phyloP scores from a whole-genome alignment of 345 rosid genomes.

The Citrus sinensis region DNA sequence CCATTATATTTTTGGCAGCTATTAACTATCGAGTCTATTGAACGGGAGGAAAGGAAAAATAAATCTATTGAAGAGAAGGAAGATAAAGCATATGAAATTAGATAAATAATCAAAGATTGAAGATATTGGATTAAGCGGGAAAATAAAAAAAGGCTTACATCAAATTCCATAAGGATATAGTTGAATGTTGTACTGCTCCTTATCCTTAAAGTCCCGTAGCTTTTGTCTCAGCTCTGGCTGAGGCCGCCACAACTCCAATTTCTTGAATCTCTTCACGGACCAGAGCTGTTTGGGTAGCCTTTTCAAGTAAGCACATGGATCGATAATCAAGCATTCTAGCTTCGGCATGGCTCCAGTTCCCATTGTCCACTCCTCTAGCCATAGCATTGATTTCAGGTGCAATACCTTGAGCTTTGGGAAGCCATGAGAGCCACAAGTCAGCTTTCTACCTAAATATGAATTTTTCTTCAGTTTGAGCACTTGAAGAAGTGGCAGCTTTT shows the following conservation, averaged over 20 bases:
- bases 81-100: neutral
- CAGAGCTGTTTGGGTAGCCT: neutral
- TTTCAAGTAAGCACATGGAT: neutral
- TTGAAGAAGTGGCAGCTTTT: neutral
- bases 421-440: neutral
- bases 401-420: neutral
- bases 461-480: neutral
- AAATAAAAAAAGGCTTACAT: neutral
- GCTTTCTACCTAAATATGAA: neutral
- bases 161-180: neutral
- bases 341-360: neutral
- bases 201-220: neutral
- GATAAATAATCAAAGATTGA: neutral
- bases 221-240: neutral
- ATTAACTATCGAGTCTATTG: neutral
- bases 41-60: neutral
- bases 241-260: slow-evolving; percentile 7
- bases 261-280: neutral
- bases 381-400: slow-evolving; percentile 4
- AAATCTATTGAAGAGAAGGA: neutral
- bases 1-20: neutral
- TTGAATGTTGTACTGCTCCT: neutral
- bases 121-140: too few species aligned
- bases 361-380: slow-evolving; percentile 5
- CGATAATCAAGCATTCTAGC: neutral